phyloP scores from a whole-genome alignment of 495 filamentous ascomycete genomes.

The Penicillium canescens region DNA sequence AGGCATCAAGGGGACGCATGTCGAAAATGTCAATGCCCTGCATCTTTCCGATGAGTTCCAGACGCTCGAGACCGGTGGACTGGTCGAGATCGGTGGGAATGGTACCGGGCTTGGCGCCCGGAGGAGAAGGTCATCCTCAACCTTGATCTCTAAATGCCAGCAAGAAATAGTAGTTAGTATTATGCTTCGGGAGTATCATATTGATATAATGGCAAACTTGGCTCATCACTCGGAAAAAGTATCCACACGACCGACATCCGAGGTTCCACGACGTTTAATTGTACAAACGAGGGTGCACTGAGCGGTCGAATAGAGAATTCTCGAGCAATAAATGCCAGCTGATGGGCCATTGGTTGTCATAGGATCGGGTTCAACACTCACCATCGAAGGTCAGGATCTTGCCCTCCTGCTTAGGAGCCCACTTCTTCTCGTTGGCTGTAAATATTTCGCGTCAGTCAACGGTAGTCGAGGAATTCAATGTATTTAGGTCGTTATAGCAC shows the following conservation, averaged over 20 bases:
- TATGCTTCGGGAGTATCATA: background rate
- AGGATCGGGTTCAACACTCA: slow-evolving; percentile 25
- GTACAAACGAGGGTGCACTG: background rate
- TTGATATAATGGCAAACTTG: background rate
- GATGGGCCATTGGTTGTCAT: slow-evolving; percentile 15
- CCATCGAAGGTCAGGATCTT: slow-evolving; percentile 49
- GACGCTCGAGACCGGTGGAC: slow-evolving; percentile 93
- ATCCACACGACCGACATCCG: slow-evolving; percentile 15
- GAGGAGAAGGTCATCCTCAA: slow-evolving; percentile 76
- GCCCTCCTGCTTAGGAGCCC: slow-evolving; percentile 36
- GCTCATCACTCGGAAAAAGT: slow-evolving; percentile 7
- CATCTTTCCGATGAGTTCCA: slow-evolving; percentile 99
- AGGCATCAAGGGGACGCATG: slow-evolving; percentile 93
- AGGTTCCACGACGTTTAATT: slow-evolving; percentile 6
- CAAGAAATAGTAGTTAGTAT: slow-evolving; percentile 7
- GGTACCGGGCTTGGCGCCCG: slow-evolving; percentile 78
- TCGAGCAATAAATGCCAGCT: background rate
- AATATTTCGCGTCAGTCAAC: slow-evolving; percentile 30
- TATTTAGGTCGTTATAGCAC: background rate
- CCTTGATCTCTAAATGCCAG: slow-evolving; percentile 72
- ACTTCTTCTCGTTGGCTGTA: slow-evolving; percentile 40
- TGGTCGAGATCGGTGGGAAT: slow-evolving; percentile 93
- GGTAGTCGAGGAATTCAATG: no score
- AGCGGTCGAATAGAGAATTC: background rate
- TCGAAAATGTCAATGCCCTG: slow-evolving; percentile 98